Conservation (phyloP, 2,329 filamentous ascomycete genomes). For the Pezicula rhizophila region DNA sequence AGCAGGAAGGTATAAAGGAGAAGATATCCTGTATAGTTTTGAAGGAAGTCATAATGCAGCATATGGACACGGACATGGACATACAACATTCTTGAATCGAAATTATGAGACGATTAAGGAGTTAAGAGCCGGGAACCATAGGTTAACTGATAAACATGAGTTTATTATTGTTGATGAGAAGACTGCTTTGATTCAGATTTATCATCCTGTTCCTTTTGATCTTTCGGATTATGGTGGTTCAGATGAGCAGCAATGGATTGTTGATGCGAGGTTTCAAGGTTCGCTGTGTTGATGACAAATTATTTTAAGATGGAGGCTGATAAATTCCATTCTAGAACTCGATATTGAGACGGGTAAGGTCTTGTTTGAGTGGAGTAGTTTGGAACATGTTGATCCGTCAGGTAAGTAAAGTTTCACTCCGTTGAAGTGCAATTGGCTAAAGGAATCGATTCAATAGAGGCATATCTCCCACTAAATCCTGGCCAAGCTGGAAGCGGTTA, state of each 20-base stretch:
- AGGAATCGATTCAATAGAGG: slow-evolving; percentile 27
- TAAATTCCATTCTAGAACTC: slow-evolving; percentile 10
- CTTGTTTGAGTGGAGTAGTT: slow-evolving; percentile 52
- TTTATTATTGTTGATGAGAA: slow-evolving; percentile 47
- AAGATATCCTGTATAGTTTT: slow-evolving; percentile 47
- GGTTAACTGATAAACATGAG: slow-evolving; percentile 46
- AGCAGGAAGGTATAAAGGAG: slow-evolving; percentile 40
- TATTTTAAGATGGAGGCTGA: neutral
- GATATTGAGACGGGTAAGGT: slow-evolving; percentile 42
- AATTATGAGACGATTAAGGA: slow-evolving; percentile 49
- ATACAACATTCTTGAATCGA: slow-evolving; percentile 45
- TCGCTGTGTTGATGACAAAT: slow-evolving; percentile 3
- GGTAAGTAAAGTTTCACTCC: slow-evolving; percentile 27
- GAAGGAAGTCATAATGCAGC: slow-evolving; percentile 45
- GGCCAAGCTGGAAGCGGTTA: slow-evolving; percentile 35
- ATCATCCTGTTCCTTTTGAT: slow-evolving; percentile 42
- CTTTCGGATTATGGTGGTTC: slow-evolving; percentile 39
- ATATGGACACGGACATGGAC: slow-evolving; percentile 49
- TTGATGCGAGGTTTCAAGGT: slow-evolving; percentile 49
- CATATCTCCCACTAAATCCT: slow-evolving; percentile 38
- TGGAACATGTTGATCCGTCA: slow-evolving; percentile 42
- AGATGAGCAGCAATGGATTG: slow-evolving; percentile 47
- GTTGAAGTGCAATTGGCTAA: neutral
- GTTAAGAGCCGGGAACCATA: slow-evolving; percentile 45
- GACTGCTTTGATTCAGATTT: slow-evolving; percentile 47